These are phyloP conservation scores for Trichoderma arundinaceum DNA, from an alignment of 2,329 filamentous ascomycete genomes.

Conservation along the genomic window DNA sequence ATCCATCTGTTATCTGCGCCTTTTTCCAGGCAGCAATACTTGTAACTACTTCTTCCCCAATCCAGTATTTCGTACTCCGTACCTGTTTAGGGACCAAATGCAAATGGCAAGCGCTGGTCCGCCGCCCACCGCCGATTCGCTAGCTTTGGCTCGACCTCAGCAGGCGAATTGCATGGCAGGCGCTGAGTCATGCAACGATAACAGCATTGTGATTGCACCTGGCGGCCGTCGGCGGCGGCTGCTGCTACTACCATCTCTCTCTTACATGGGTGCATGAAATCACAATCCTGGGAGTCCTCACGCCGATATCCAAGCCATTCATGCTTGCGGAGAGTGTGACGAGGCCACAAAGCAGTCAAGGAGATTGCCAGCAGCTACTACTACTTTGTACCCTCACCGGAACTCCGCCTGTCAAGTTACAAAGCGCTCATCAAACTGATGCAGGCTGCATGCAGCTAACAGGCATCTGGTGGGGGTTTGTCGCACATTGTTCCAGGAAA, in stretches of 20 bases:
- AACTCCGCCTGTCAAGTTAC: conserved; percentile 11
- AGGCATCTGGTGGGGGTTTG: conserved; percentile 4
- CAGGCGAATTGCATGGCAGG: conserved; percentile 4
- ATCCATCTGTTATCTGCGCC: not conserved
- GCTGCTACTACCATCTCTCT: not conserved
- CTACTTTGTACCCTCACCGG: not conserved
- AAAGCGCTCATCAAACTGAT: conserved; percentile 15
- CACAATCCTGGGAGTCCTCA: not conserved
- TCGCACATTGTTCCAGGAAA: conserved; percentile 6
- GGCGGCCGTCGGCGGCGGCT: not conserved
- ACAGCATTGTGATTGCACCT: not conserved
- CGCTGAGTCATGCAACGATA: conserved; percentile 14
- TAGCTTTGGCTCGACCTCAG: conserved; percentile 9
- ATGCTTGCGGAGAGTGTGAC: too few relatives aligned
- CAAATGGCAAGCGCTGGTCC: not conserved
- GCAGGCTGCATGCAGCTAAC: conserved; percentile 3
- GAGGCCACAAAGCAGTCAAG: not conserved
- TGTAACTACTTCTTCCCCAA: not conserved
- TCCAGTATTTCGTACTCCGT: conserved; percentile 15
- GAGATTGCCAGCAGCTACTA: not conserved
- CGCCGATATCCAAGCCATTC: too few relatives aligned
- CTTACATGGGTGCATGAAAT: not conserved
- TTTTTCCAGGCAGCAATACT: conserved; percentile 7
- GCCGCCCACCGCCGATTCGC: conserved; percentile 4
- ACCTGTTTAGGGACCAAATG: not conserved